Conservation (phyloP, 495 filamentous ascomycete genomes). For the Bathelium albidoporum region DNA sequence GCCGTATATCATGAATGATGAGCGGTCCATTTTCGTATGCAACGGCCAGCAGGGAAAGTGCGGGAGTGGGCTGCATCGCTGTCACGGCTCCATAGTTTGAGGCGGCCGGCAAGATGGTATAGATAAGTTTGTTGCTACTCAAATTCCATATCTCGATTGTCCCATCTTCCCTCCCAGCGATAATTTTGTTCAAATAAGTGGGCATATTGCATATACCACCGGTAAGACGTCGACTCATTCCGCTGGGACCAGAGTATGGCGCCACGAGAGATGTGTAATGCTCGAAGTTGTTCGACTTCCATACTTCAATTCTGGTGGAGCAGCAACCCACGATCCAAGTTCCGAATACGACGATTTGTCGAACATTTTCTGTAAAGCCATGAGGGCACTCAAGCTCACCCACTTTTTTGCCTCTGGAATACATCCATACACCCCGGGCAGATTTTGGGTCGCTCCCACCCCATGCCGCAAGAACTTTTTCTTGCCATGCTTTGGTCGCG, state of each 20-base stretch:
- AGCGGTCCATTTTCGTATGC: conserved; percentile 71
- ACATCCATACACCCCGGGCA: conserved; percentile 73
- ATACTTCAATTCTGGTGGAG: conserved; percentile 67
- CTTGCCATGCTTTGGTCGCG: conserved; percentile 78
- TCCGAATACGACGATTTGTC: conserved; percentile 71
- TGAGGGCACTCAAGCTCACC: conserved; percentile 57
- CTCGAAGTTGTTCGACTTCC: conserved; percentile 74
- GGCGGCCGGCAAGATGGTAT: conserved; percentile 65
- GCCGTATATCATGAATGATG: conserved; percentile 67
- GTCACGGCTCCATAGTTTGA: conserved; percentile 63
- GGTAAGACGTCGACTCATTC: conserved; percentile 44
- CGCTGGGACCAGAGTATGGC: conserved; percentile 20
- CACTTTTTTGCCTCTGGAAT: conserved; percentile 83
- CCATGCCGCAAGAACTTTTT: conserved; percentile 80
- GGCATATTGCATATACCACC: conserved; percentile 72
- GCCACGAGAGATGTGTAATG: conserved; percentile 73
- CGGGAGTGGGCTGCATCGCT: conserved; percentile 71
- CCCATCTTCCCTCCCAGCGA: conserved; percentile 78
- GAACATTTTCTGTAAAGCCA: conserved; percentile 55
- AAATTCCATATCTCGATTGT: conserved; percentile 95
- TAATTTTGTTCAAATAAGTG: conserved; percentile 91
- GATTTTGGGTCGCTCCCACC: conserved; percentile 43
- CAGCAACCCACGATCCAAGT: conserved; percentile 83
- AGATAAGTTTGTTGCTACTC: conserved; percentile 76
- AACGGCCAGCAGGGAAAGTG: conserved; percentile 75